These are phyloP conservation scores for Turritis glabra DNA, from an alignment of 345 rosid species.

Conservation along the genomic window DNA sequence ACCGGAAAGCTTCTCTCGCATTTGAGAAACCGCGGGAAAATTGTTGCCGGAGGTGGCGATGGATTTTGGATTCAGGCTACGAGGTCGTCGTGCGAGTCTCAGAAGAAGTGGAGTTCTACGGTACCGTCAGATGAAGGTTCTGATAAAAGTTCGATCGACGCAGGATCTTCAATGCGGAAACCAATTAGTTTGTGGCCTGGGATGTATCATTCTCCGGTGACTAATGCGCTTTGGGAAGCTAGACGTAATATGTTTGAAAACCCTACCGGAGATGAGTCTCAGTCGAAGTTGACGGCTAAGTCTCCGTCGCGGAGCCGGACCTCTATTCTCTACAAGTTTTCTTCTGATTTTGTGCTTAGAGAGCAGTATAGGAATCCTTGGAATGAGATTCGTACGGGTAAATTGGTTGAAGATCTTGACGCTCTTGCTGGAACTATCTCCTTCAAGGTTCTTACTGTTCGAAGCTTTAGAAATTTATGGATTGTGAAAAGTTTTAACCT, in stretches of 20 bases:
- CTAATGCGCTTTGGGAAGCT: slow-evolving; percentile 93
- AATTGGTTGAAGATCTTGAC: slow-evolving; percentile 90
- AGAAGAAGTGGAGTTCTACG: slow-evolving; percentile 26
- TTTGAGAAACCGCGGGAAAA: slow-evolving; percentile 28
- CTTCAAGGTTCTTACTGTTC: slow-evolving; percentile 53
- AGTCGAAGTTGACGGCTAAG: slow-evolving; percentile 43
- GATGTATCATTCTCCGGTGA: slow-evolving; percentile 91
- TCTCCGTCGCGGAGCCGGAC: slow-evolving; percentile 79
- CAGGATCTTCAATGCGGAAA: slow-evolving; percentile 76
- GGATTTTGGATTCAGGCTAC: slow-evolving; percentile 15
- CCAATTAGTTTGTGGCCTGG: slow-evolving; percentile 96
- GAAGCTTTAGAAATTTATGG: background rate
- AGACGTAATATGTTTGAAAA: slow-evolving; percentile 64
- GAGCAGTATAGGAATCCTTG: slow-evolving; percentile 94
- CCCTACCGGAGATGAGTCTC: slow-evolving; percentile 34
- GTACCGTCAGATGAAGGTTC: background rate
- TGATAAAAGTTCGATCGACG: slow-evolving; percentile 55
- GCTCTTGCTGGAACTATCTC: slow-evolving; percentile 93
- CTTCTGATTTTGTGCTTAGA: slow-evolving; percentile 66
- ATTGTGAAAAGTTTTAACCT: background rate
- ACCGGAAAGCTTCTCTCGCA: slow-evolving; percentile 15
- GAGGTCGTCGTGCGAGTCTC: slow-evolving; percentile 14
- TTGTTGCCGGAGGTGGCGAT: background rate
- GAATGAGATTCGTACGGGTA: slow-evolving; percentile 79
- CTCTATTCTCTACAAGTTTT: slow-evolving; percentile 62